Base-by-base conservation (phyloP, 225 moss, liverwort and hornwort species). In the Bryoerythrophyllum caledonicum region DNA sequence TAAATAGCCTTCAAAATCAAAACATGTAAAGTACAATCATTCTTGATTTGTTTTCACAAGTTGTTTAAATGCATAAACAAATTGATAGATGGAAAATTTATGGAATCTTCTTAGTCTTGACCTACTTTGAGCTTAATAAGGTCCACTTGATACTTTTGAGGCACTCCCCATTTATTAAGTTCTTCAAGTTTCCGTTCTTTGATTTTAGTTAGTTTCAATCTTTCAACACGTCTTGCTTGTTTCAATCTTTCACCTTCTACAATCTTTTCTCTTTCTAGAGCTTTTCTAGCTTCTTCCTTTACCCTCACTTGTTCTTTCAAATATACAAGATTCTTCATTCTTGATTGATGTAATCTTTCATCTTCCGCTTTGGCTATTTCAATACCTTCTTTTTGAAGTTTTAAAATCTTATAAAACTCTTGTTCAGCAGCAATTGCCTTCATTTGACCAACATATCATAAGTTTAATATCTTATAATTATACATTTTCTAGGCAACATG, bases 231-330 rank as follows among this genome's bases (percentile, higher is more conserved):
- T 11, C 87, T 84, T 3, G 79, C 75, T 75, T 95, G 95, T 68
- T 88, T 95, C 6, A 93, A 67, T 72, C 85, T 75, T 74, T 91
- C 99, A 26, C 95, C 93, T 78, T 99, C 93, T 4, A 74, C 88
- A 69, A 89, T 88, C 73, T 91, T 95, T 13, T 95, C 93, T 70
- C 25, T 78, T 32, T 79, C 54, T 4, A 15, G 24, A 10, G 49
- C 30, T 38, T 82, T 81, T 8, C 72, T 75, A 62, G 74, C 76
- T 55, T 93, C 93, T 55, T 80, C 80, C 0, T 92, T 93, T 0
- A 74, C 32, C 43, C 24, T 69, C 4, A 95, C 87, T 80, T 99
- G 99, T 19, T 74, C 80, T 28, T 90, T 79, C 2, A 99, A 76
- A 5, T 63, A 72, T 0, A 77, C 68, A 60, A 88, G 79, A 49